Base-by-base conservation (phyloP, 768 basidiomycete genomes). In the Mycena haematopus region DNA sequence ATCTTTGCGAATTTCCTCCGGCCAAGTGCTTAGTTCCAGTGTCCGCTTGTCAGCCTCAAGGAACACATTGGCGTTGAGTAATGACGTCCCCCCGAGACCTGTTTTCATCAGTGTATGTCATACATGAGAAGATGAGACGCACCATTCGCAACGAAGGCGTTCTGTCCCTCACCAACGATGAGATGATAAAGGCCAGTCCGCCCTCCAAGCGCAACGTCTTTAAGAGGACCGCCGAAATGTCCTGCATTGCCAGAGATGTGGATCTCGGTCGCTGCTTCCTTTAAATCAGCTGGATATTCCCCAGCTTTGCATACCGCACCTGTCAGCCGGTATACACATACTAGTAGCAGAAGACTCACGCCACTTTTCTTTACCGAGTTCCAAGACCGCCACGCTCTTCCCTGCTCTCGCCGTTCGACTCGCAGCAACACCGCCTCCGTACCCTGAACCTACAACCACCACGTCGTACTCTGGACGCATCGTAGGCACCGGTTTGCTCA, bases 41-140 rank as follows among this genome's bases (percentile, higher is more conserved):
- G 68, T 67, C 24, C 60, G 55, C 35, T 60, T 63, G 57, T 69
- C 66, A n/a, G 54, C 49, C 45, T 66, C 59, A 31, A 69, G 36
- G 50, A 69, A 69, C 13, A 69, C 63, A 45, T 69, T 69, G 14
- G 68, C 65, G 52, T 69, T 69, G 33, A 69, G 52, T n/a, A 69
- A 45, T 25, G 59, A 62, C 21, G 68, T 69, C 45, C 68, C 68
- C 2, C 68, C 68, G 50, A 67, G 63, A 49, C 67, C 67, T 68
- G 25, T 25, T 11, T n/a, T 6, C 14, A 53, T 55, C 11, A 60
- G 52, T 17, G 36, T 9, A 31, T 13, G 3, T 31, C 31, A 33
- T 36, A 17, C 13, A 31, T 33, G 25, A 15, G 27, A 44, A 36
- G 35, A 63, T 6, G 17, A 52, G 24, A 56, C 61, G 11, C 33